phyloP scores from a whole-genome alignment of 2,329 filamentous ascomycete species.

The Periconia digitata region DNA sequence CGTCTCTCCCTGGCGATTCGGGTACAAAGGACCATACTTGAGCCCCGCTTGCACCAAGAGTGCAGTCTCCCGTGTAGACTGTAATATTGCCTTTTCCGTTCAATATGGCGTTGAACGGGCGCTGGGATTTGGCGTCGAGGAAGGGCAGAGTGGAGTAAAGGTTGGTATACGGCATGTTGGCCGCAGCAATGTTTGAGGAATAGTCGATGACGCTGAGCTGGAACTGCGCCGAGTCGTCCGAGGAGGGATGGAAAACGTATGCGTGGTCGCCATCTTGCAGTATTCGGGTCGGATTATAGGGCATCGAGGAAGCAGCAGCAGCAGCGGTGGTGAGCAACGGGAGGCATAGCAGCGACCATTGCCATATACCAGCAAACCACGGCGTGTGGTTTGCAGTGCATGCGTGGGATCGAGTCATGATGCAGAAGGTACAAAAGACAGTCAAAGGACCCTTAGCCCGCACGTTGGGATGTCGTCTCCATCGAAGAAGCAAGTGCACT shows the following conservation, averaged over 20 bases:
- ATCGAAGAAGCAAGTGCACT: conserved; percentile 14
- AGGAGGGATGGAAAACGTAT: conserved; percentile 69
- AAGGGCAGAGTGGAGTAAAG: conserved; percentile 66
- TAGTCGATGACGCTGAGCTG: conserved; percentile 68
- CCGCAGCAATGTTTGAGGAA: conserved; percentile 57
- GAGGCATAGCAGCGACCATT: conserved; percentile 11
- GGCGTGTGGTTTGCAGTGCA: conserved; percentile 5
- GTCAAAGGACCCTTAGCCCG: conserved; percentile 16
- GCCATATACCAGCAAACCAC: conserved; percentile 7
- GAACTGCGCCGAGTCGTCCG: conserved; percentile 48
- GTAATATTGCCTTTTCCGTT: conserved; percentile 66
- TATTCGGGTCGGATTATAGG: conserved; percentile 77
- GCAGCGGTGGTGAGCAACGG: conserved; percentile 7
- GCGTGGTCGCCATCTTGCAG: conserved; percentile 61
- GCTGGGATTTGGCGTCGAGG: conserved; percentile 51
- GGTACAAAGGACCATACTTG: conserved; percentile 70
- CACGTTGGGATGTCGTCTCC: conserved; percentile 11
- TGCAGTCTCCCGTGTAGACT: conserved; percentile 75
- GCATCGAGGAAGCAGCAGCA: conserved; percentile 44
- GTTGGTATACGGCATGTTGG: conserved; percentile 47
- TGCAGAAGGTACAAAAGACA: conserved; percentile 2
- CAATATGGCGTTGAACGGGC: conserved; percentile 68
- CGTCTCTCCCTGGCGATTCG: conserved; percentile 42
- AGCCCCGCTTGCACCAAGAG: conserved; percentile 51
- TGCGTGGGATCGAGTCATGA: conserved; percentile 10